phyloP scores from a whole-genome alignment of 2,329 filamentous ascomycete genomes.

The Alternaria rosae region DNA sequence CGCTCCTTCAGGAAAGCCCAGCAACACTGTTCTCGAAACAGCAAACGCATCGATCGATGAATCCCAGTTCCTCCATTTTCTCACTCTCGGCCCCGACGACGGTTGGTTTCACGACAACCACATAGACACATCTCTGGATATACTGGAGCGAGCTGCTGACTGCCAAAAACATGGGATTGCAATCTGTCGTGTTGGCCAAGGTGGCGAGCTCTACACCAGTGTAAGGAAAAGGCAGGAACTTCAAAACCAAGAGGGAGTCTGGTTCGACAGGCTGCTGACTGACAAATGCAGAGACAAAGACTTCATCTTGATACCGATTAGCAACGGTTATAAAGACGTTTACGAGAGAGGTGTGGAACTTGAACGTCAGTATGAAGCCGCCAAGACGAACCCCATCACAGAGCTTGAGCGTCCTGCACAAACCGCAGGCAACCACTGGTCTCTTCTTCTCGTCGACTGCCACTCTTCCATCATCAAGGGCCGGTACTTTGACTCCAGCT shows the following conservation, averaged over 20 bases:
- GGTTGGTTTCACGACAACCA: background rate
- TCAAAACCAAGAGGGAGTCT: background rate
- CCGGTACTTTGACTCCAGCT: background rate
- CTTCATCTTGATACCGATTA: background rate
- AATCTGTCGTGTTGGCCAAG: background rate
- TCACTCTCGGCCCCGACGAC: background rate
- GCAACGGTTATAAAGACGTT: background rate
- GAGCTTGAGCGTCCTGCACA: background rate
- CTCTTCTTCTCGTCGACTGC: background rate
- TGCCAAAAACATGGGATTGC: background rate
- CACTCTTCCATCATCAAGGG: background rate
- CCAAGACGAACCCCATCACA: background rate
- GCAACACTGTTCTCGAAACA: background rate
- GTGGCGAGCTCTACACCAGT: background rate
- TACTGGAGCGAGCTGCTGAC: background rate
- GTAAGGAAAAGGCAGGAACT: background rate
- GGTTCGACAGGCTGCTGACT: background rate
- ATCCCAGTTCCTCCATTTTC: background rate
- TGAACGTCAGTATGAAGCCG: background rate
- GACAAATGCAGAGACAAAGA: background rate
- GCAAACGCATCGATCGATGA: background rate
- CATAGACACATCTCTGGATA: background rate
- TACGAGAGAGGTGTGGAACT: background rate
- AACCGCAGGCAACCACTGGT: background rate
- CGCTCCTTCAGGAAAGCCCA: background rate